Evolutionary conservation across 371 early-diverging fungal genomes (phyloP), one percentile per base, ranked within the genome.

Genomic region (Syncephalis plumigaleata): DNA sequence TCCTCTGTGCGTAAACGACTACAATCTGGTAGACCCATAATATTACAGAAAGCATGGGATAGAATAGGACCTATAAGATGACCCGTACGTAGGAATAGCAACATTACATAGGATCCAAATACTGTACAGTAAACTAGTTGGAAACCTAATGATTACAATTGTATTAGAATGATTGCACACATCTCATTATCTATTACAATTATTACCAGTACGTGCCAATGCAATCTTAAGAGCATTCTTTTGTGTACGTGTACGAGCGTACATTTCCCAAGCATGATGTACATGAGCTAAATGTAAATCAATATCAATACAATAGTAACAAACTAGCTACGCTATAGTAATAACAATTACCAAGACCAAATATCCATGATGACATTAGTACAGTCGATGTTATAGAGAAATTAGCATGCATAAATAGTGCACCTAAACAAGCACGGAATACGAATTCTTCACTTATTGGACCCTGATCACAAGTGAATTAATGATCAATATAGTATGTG

Each of bases 21-120:
- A 31, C 31, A 2, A 20, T 64, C 60, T 0, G 75, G 74, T 21
- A 75, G 42, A 0, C 75, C 75, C 57, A 66, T 59, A 26, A 55
- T 15, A 38, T 77, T 77, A 54, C 77, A 77, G 36, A 77, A 53
- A 16, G 60, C 49, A 47, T 77, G 77, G 0, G 64, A 54, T 2
- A 46, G 53, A 13, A 70, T 51, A 9, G 67, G 58, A 0, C 59
- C 66, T 0, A 24, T 31, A 2, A 71, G 40, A n/a, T 55, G 55
- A 1, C 62, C 52, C 0, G 74, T 68, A 17, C 68, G 51, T 1
- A 68, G 15, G 9, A 71, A 50, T 37, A 70, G 20, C 9, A 52
- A 67, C 8, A 63, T 64, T 0, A 67, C 65, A 44, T 65, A 67
- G 62, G 63, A 67, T 1, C 77, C 75, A 56, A 77, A 77, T 18